These are phyloP conservation scores for Neurospora sp. DNA, from an alignment of 2,329 filamentous ascomycete species.

Conservation along the genomic window DNA sequence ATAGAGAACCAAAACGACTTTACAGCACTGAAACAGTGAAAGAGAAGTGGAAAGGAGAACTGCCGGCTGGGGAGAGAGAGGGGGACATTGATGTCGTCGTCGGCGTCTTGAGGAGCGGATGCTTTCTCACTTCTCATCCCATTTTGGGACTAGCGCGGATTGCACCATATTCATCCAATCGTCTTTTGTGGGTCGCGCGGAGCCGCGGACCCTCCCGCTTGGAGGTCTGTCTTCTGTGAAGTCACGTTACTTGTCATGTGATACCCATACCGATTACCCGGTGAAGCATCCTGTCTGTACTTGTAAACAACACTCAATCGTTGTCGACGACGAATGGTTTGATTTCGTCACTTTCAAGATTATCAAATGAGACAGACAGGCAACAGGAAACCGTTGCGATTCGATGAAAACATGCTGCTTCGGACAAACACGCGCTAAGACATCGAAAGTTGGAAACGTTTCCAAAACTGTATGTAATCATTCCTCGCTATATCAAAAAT, in stretches of 20 bases:
- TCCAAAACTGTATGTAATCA: not conserved
- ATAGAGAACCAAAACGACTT: not conserved
- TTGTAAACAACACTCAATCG: not conserved
- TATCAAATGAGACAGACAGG: too few relatives aligned
- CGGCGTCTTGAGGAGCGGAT: conserved; percentile 3
- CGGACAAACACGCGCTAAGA: too few relatives aligned
- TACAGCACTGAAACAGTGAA: not conserved
- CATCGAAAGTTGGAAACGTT: too few relatives aligned
- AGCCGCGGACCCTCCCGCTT: not conserved
- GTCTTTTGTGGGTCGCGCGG: not conserved
- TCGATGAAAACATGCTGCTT: too few relatives aligned
- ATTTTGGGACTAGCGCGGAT: conserved; percentile 18
- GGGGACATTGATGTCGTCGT: conserved; percentile 11
- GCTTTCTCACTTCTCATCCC: conserved; percentile 5
- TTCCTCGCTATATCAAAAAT: not conserved
- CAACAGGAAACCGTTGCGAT: too few relatives aligned
- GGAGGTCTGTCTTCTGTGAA: not conserved
- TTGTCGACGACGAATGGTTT: not conserved
- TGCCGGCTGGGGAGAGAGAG: not conserved
- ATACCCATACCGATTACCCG: not conserved
- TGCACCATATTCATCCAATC: conserved; percentile 18
- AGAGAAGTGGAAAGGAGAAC: conserved; percentile 2
- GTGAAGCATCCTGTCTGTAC: not conserved
- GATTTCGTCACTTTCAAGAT: not conserved
- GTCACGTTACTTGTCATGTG: not conserved